Conservation (phyloP, 768 basidiomycete species). For the Hygrocybe coccinea region DNA sequence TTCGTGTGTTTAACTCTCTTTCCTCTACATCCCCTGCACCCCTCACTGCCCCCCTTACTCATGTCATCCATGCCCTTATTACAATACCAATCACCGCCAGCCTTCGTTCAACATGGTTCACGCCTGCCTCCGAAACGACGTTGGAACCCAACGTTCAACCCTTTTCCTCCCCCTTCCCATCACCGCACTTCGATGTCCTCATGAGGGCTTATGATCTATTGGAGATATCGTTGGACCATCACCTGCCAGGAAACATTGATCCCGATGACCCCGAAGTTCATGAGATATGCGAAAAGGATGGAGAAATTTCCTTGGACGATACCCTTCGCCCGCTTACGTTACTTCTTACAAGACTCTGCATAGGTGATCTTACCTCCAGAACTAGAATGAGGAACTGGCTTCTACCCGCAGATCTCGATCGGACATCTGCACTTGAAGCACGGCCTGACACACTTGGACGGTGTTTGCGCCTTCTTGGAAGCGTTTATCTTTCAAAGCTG, state of each 20-base stretch:
- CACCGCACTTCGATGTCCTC: constrained; percentile 44
- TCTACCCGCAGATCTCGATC: constrained; percentile 75
- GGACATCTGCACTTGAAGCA: constrained; percentile 67
- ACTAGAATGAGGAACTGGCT: constrained; percentile 59
- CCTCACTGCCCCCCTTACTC: constrained; percentile 68
- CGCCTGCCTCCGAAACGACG: constrained; percentile 28
- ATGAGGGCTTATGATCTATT: constrained; percentile 65
- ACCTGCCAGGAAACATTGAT: constrained; percentile 61
- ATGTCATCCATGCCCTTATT: constrained; percentile 78
- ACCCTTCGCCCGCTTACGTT: constrained; percentile 70
- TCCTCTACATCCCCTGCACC: constrained; percentile 60
- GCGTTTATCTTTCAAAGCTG: constrained; percentile 66
- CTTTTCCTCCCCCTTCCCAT: background rate
- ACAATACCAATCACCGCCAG: constrained; percentile 62
- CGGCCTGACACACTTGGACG: constrained; percentile 73
- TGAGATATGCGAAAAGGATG: constrained; percentile 44
- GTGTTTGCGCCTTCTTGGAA: constrained; percentile 68
- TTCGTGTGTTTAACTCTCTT: constrained; percentile 65
- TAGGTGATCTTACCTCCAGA: constrained; percentile 56
- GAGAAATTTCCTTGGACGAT: constrained; percentile 68
- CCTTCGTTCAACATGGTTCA: constrained; percentile 55
- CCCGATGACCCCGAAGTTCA: constrained; percentile 62
- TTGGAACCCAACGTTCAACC: constrained; percentile 40
- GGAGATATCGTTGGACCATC: constrained; percentile 52
- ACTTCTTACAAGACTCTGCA: constrained; percentile 66